These are phyloP conservation scores for Plasmodium coatneyi DNA, from an alignment of 169 alveolate species.

Conservation along the genomic window DNA sequence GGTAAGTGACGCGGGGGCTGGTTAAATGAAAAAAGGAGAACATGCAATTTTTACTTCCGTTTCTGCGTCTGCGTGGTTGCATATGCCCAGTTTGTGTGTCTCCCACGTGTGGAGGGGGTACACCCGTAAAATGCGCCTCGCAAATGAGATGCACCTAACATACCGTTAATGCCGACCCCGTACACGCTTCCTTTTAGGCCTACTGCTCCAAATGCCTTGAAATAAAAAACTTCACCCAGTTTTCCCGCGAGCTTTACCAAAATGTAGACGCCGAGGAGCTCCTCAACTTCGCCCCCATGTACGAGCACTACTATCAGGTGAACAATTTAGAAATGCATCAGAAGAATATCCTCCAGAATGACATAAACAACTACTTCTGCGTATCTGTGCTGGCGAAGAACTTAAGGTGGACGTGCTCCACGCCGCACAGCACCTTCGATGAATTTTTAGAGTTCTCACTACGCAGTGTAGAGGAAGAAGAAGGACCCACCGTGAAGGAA, in stretches of 20 bases:
- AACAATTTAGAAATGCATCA: conserved; percentile 28
- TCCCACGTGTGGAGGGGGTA: not conserved
- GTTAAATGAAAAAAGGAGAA: not conserved
- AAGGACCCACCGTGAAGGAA: not conserved
- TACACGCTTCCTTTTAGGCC: conserved; percentile 16
- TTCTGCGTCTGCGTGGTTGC: not conserved
- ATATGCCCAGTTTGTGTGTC: not conserved
- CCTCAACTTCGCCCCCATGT: conserved; percentile 48
- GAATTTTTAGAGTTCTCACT: conserved; percentile 38
- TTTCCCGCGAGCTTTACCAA: conserved; percentile 35
- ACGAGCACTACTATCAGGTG: conserved; percentile 61
- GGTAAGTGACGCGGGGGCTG: not conserved
- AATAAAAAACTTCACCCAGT: conserved; percentile 45
- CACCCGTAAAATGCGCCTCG: not conserved
- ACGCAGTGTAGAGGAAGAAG: not conserved
- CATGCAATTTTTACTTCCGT: not conserved
- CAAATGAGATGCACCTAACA: not conserved
- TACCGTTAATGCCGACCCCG: not conserved
- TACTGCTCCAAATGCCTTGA: conserved; percentile 56
- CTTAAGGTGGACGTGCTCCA: conserved; percentile 45
- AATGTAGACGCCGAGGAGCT: conserved; percentile 1
- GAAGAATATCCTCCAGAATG: conserved; percentile 34
- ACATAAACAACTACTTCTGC: conserved; percentile 23
- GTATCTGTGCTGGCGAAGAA: conserved; percentile 42
- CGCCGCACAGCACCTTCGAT: conserved; percentile 52